Conservation (phyloP, 352 stramenopile genomes). For the Plasmopara muralis region DNA sequence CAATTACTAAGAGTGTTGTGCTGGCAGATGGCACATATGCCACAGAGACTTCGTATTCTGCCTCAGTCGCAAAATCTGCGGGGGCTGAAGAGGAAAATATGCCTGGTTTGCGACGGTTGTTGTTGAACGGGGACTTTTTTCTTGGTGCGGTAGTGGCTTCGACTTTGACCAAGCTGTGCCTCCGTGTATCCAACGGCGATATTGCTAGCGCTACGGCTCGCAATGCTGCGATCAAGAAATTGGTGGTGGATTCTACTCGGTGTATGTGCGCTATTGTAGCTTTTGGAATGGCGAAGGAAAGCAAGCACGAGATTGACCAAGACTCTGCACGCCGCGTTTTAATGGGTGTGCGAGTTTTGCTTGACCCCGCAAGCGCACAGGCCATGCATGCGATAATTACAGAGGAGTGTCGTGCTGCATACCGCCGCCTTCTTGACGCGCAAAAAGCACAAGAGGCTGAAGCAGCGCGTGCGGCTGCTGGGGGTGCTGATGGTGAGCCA, state of each 20-base stretch:
- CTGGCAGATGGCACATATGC: slow-evolving; percentile 99
- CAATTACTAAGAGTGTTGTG: slow-evolving; percentile 97
- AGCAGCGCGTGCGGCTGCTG: slow-evolving; percentile 28
- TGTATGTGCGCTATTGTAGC: slow-evolving; percentile 72
- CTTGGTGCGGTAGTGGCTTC: slow-evolving; percentile 89
- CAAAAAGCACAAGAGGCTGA: slow-evolving; percentile 68
- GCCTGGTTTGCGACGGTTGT: slow-evolving; percentile 80
- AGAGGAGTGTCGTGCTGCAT: slow-evolving; percentile 72
- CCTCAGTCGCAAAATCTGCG: slow-evolving; percentile 34
- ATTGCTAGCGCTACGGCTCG: slow-evolving; percentile 43
- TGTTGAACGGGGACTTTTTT: slow-evolving; percentile 95
- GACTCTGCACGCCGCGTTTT: slow-evolving; percentile 95
- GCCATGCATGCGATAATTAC: slow-evolving; percentile 72
- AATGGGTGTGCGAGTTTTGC: slow-evolving; percentile 91
- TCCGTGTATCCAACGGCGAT: slow-evolving; percentile 71
- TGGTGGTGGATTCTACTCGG: slow-evolving; percentile 62
- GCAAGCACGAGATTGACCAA: slow-evolving; percentile 85
- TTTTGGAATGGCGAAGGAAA: slow-evolving; percentile 67
- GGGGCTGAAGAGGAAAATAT: slow-evolving; percentile 59
- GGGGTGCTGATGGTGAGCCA: slow-evolving; percentile 43
- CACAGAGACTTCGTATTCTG: slow-evolving; percentile 92
- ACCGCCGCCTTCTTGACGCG: slow-evolving; percentile 64
- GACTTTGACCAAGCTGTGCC: slow-evolving; percentile 95
- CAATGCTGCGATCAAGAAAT: slow-evolving; percentile 47
- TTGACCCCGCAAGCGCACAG: slow-evolving; percentile 84